A percentile compares a stretch with the other conserved stretches of the same genome.
Evolutionary conservation across 78 protist genomes (phyloP).

Genomic region (Dictyostelium brefeldianum): DNA sequence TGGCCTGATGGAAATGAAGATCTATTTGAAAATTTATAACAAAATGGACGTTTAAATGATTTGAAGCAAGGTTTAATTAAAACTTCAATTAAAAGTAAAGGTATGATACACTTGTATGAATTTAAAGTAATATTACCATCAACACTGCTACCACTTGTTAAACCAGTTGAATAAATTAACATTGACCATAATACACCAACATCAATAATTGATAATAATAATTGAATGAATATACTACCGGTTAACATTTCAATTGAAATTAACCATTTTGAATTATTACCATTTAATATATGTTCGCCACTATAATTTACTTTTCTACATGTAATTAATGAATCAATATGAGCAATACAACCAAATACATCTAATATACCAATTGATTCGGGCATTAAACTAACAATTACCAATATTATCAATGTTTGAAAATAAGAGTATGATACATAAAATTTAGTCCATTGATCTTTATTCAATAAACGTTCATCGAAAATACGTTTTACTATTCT

Average conservation of each 20-base stretch:
- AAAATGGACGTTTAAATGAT: conserved; percentile 11
- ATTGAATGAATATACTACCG: neutral
- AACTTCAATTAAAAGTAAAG: neutral
- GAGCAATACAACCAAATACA: conserved; percentile 1
- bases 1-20: conserved; percentile 21
- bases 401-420: neutral
- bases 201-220: neutral
- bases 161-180: neutral
- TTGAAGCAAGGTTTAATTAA: conserved; percentile 8
- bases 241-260: neutral
- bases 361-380: neutral
- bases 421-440: neutral
- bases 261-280: neutral
- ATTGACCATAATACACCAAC: neutral
- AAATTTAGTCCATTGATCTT: conserved; percentile 15
- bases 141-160: neutral
- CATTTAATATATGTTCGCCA: neutral
- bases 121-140: neutral
- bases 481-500: neutral
- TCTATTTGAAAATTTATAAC: neutral
- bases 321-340: conserved; percentile 3
- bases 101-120: neutral
- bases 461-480: neutral
- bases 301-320: conserved; percentile 23
- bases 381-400: neutral